Evolutionary conservation across 192 early-diverging fungal genomes (phyloP).

Genomic region (Coemansia sp.): DNA sequence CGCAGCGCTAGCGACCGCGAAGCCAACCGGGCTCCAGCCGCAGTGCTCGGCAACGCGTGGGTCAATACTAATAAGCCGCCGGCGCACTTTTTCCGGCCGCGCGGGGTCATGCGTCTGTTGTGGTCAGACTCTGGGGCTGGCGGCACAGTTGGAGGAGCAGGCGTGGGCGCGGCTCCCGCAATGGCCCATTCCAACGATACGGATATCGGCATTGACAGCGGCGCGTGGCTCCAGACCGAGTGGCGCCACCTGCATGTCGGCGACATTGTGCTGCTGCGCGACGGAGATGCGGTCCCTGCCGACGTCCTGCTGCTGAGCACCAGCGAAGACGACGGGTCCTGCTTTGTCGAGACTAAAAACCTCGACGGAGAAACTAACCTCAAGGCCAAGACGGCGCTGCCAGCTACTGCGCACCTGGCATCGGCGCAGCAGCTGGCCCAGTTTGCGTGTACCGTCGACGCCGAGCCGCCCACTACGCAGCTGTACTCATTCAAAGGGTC

Average conservation of each 20-base stretch:
- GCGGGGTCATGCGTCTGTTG: slow-evolving; percentile 51
- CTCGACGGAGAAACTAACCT: slow-evolving; percentile 98
- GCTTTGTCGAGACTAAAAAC: slow-evolving; percentile 98
- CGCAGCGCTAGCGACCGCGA: slow-evolving; percentile 80
- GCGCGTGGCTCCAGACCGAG: slow-evolving; percentile 63
- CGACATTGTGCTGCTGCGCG: slow-evolving; percentile 81
- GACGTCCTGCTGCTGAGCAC: slow-evolving; percentile 87
- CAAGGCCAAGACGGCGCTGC: slow-evolving; percentile 76
- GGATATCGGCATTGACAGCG: slow-evolving; percentile 28
- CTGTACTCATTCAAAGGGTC: slow-evolving; percentile 88
- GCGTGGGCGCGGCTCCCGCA: not conserved
- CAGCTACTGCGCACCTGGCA: slow-evolving; percentile 61
- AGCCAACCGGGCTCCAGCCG: slow-evolving; percentile 70
- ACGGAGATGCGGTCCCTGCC: slow-evolving; percentile 87
- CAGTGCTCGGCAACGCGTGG: slow-evolving; percentile 61
- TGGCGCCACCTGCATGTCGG: slow-evolving; percentile 90
- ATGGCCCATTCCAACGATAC: not conserved
- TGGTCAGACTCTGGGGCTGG: slow-evolving; percentile 48
- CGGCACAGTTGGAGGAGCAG: slow-evolving; percentile 38
- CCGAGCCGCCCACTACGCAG: slow-evolving; percentile 85
- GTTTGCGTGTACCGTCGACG: slow-evolving; percentile 71
- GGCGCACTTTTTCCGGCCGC: slow-evolving; percentile 32
- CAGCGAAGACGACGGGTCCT: slow-evolving; percentile 80
- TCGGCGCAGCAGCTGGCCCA: slow-evolving; percentile 62
- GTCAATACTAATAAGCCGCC: slow-evolving; percentile 63